Evolutionary conservation across 2,329 filamentous ascomycete genomes (phyloP).

Genomic region (Tolypocladium pustulatum): DNA sequence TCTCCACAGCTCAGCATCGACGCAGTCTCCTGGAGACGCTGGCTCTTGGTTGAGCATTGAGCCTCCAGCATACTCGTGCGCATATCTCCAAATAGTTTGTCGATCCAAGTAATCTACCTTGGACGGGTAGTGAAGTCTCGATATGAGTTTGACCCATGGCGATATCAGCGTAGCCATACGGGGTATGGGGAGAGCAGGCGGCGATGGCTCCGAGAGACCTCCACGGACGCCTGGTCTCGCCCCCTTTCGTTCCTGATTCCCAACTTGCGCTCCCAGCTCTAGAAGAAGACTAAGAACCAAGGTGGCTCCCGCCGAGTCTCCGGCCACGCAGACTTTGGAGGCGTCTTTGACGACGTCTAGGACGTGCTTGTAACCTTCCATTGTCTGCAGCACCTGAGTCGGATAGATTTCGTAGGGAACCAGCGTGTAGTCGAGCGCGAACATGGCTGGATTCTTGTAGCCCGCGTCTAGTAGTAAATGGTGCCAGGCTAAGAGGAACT

Average conservation of each 20-base stretch:
- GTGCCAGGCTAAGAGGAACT: slow-evolving; percentile 68
- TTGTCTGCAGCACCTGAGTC: slow-evolving; percentile 58
- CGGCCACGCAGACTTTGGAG: slow-evolving; percentile 57
- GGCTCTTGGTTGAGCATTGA: slow-evolving; percentile 21
- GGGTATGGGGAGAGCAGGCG: slow-evolving; percentile 18
- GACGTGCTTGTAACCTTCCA: slow-evolving; percentile 62
- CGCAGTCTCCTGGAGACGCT: slow-evolving; percentile 59
- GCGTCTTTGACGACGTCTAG: slow-evolving; percentile 47
- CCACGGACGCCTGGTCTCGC: slow-evolving; percentile 5
- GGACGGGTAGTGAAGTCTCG: slow-evolving; percentile 56
- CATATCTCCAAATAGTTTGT: slow-evolving; percentile 57
- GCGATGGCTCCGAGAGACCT: slow-evolving; percentile 6
- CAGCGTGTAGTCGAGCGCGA: slow-evolving; percentile 71
- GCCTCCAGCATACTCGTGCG: slow-evolving; percentile 52
- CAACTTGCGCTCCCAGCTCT: slow-evolving; percentile 38
- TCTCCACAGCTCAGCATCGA: slow-evolving; percentile 55
- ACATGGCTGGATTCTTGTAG: slow-evolving; percentile 66
- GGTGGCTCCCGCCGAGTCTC: slow-evolving; percentile 72
- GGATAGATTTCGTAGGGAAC: slow-evolving; percentile 67
- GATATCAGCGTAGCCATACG: slow-evolving; percentile 63
- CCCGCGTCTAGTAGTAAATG: slow-evolving; percentile 52
- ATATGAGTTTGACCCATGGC: slow-evolving; percentile 69
- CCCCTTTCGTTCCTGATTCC: slow-evolving; percentile 9
- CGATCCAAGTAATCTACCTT: slow-evolving; percentile 65
- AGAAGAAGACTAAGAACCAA: slow-evolving; percentile 64